Evolutionary conservation across 2,329 filamentous ascomycete genomes (phyloP), one percentile per base, ranked within the genome.

Genomic region (Pseudogymnoascus sp.): DNA sequence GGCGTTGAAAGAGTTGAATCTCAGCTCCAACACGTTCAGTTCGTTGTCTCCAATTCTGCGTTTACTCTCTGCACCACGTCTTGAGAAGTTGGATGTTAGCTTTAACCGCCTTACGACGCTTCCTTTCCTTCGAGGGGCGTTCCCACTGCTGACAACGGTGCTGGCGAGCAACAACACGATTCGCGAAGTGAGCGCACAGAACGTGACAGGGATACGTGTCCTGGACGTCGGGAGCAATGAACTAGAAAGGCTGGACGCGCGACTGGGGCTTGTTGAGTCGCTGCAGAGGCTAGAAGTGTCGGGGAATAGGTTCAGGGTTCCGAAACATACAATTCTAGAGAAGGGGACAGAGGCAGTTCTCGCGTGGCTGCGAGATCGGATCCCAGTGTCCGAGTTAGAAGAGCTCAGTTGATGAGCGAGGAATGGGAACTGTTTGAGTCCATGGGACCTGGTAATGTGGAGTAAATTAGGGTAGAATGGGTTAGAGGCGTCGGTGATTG

Each of bases 251-350:
- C 77, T 97, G 12, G 90, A 94, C 63, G 88, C 92, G 0, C 85
- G 87, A 6, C 80, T 97, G 9, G 93, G 93, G 0, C 77, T 96
- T 11, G 78, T 96, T 0, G 79, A 79, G 2, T 76, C 85, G 68
- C 65, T 84, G 75, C 77, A 88, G 79, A 74, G 82, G 60, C 77
- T 97, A 8, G 88, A 96, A 57, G 88, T 96, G 3, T 84, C 83
- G 28, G 92, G 92, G 0, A 97, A 97, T 72, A 81, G 86, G 33
- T 97, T 97, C 75, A 82, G 90, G 33, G 91, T 97, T 33, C 93
- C 93, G 0, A 85, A 89, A 61, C 92, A 88, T 77, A 89, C 88
- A 65, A 82, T 96, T 6, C 76, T 97, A 57, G 89, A 93, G 63
- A 89, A 91, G 64, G 93, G 93, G 0, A 97, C 92, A 0, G 91